Conservation (phyloP, 2,329 filamentous ascomycete species). For the Stachybotrys elegans region DNA sequence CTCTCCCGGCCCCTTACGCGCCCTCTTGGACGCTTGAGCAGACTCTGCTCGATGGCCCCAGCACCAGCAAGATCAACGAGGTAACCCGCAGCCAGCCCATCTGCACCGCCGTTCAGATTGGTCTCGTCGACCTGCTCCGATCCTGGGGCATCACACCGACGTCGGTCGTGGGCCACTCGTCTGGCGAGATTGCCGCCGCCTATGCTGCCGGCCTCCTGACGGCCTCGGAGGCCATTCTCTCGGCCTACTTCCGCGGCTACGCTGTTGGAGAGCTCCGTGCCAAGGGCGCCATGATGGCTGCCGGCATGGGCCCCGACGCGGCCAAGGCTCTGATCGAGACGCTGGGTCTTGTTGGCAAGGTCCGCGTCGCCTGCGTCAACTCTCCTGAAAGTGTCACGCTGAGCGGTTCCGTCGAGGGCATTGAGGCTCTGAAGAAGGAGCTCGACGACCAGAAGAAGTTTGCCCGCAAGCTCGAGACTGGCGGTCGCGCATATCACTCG, state of each 20-base stretch:
- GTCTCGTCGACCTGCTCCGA: constrained; percentile 28
- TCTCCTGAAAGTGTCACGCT: constrained; percentile 20
- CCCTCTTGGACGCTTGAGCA: constrained; percentile 6
- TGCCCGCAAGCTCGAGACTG: constrained; percentile 15
- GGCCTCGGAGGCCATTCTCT: constrained; percentile 23
- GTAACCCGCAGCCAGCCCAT: constrained; percentile 32
- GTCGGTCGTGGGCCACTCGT: constrained; percentile 35
- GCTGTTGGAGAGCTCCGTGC: constrained; percentile 22
- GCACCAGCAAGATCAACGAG: constrained; percentile 16
- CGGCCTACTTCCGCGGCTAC: constrained; percentile 20
- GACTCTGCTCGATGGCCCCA: not conserved
- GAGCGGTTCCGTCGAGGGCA: constrained; percentile 19
- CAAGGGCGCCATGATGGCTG: constrained; percentile 33
- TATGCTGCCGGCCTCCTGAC: constrained; percentile 30
- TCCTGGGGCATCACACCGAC: constrained; percentile 28
- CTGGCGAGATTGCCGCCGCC: constrained; percentile 38
- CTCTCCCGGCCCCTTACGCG: not conserved
- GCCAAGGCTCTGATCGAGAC: constrained; percentile 16
- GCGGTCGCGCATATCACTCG: constrained; percentile 22
- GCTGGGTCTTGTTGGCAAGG: constrained; percentile 14
- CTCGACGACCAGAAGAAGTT: constrained; percentile 17
- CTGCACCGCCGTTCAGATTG: constrained; percentile 35
- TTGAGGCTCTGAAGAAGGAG: constrained; percentile 16
- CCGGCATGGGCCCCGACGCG: constrained; percentile 21
- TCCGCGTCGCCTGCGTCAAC: constrained; percentile 28